Conservation (phyloP, 129 eudicot genomes). For the Ambrosia trifida region DNA sequence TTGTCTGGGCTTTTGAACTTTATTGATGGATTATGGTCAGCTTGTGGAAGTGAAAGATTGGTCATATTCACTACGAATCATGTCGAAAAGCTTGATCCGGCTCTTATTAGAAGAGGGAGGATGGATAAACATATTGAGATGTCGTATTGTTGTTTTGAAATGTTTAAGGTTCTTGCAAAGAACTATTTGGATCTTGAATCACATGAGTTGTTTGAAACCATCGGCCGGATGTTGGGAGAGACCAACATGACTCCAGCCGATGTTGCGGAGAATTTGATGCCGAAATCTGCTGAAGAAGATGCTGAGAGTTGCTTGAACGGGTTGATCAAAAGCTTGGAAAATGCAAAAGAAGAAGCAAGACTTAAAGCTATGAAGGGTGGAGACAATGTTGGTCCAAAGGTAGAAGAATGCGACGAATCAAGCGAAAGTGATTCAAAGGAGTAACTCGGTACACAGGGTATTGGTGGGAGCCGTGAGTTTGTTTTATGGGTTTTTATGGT, state of each 20-base stretch:
- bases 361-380: conserved; percentile 40
- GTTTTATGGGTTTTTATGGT: no score
- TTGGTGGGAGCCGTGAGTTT: no score
- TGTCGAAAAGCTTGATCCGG: conserved; percentile 47
- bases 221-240: conserved; percentile 24
- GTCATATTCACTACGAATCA: conserved; percentile 58
- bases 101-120: conserved; percentile 37
- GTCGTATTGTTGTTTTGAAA: conserved; percentile 37
- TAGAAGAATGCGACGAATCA: conserved; percentile 9
- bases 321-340: conserved; percentile 42
- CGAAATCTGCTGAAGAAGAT: conserved; percentile 45
- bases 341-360: conserved; percentile 49
- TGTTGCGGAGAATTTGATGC: conserved; percentile 63
- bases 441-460: no score
- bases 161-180: conserved; percentile 34
- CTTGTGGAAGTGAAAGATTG: conserved; percentile 58
- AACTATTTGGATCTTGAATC: conserved; percentile 41
- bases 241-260: conserved; percentile 59
- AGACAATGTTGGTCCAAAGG: conserved; percentile 6
- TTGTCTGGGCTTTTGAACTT: conserved; percentile 54
- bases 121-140: conserved; percentile 45
- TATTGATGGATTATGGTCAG: conserved; percentile 64
- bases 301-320: conserved; percentile 37
- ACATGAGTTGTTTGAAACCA: conserved; percentile 30
- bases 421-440: neutral